These are phyloP conservation scores for Coccomyxa sp. DNA, from an alignment of 139 green algal genomes.

Conservation along the genomic window DNA sequence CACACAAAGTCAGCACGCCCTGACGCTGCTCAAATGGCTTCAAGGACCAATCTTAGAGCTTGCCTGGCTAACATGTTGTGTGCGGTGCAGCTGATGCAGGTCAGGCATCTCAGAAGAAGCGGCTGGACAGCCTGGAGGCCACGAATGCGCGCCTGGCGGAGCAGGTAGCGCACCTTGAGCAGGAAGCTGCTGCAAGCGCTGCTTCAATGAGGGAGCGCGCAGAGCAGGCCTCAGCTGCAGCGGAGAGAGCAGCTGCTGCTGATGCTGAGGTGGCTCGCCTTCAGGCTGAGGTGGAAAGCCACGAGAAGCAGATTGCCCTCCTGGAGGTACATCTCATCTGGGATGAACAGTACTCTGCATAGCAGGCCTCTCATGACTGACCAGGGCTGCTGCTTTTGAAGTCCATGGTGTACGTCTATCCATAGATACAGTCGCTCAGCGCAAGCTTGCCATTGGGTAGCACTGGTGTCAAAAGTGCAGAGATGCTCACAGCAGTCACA, in stretches of 20 bases:
- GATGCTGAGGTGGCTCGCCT: slow-evolving; percentile 6
- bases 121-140: slow-evolving; percentile 29
- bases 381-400: neutral
- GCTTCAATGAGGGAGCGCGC: neutral
- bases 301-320: slow-evolving; percentile 16
- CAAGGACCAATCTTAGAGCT: neutral
- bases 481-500: slow-evolving; percentile 1
- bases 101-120: slow-evolving; percentile 1
- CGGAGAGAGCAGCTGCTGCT: slow-evolving; percentile 10
- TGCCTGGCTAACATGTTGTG: neutral
- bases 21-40: neutral
- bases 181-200: neutral
- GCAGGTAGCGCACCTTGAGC: slow-evolving; percentile 9
- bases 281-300: slow-evolving; percentile 26
- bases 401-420: neutral
- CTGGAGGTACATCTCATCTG: slow-evolving; percentile 27
- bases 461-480: neutral
- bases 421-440: neutral
- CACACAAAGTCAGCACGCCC: neutral
- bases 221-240: neutral
- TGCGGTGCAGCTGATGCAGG: neutral
- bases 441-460: neutral
- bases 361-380: neutral
- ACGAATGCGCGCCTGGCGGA: slow-evolving; percentile 15
- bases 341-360: neutral